These are phyloP conservation scores for Rosa persica DNA, from an alignment of 306 rosid species.

Conservation along the genomic window DNA sequence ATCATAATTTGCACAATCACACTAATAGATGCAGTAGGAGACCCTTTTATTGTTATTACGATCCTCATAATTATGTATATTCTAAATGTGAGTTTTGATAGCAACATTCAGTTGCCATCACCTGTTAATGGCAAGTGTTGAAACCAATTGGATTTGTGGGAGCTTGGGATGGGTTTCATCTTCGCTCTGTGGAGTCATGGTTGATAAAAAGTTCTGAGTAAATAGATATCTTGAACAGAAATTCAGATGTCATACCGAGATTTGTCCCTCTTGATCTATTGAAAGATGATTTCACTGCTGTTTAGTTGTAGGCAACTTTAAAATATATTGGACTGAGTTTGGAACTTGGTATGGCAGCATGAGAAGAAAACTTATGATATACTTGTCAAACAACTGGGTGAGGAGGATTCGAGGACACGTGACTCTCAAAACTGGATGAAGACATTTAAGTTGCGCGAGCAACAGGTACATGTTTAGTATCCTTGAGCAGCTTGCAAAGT, in stretches of 20 bases:
- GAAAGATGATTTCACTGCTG: not conserved
- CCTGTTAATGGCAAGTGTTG: not conserved
- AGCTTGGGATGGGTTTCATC: not conserved
- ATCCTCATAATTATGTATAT: not conserved
- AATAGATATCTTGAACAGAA: not conserved
- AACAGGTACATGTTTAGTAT: constrained; percentile 53
- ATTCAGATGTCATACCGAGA: not conserved
- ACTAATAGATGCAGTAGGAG: not conserved
- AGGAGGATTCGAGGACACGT: constrained; percentile 90
- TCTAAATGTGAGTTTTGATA: not conserved
- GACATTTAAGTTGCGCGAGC: constrained; percentile 92
- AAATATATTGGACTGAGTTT: not conserved
- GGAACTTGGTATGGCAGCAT: constrained; percentile 53
- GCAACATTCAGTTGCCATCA: not conserved
- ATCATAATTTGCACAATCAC: not conserved
- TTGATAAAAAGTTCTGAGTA: not conserved
- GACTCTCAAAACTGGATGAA: constrained; percentile 98
- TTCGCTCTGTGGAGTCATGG: not conserved
- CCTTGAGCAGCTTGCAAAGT: not conserved
- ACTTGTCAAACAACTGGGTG: constrained; percentile 95
- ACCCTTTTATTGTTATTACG: not conserved
- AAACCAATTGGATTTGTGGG: not conserved
- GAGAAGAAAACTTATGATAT: constrained; percentile 95
- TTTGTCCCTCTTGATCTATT: not conserved
- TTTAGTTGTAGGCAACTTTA: not conserved